Evolutionary conservation across 2,329 filamentous ascomycete genomes (phyloP), one percentile per base, ranked within the genome.

Genomic region (Pyrenophora graminea): DNA sequence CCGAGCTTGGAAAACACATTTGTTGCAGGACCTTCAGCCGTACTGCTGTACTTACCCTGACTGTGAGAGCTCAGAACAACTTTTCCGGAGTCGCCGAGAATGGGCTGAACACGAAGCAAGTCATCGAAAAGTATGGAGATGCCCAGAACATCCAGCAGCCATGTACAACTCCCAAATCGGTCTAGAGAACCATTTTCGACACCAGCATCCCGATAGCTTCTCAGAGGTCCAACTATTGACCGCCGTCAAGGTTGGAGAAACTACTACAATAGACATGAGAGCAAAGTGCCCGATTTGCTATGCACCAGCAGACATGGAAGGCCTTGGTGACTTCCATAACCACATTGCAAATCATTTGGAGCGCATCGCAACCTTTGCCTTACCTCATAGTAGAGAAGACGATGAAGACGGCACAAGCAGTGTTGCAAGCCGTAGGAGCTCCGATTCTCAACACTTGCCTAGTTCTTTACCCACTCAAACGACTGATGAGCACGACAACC

Each of bases 301-400:
- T 25, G 62, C 55, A 3, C 32, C 63, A 6, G 53, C 63, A 13
- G 52, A 64, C 21, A 58, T 56, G 9, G 62, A 67, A 42, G 62
- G 60, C 1, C 48, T 65, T 27, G 62, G 56, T 12, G 54, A 65
- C 13, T 55, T 73, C 3, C 63, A 69, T 13, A 71, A 64, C 44
- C 70, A 73, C 48, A 64, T 74, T 31, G 71, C 71, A 1, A 69
- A 74, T 32, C 70, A 74, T 55, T 51, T 73, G 3, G 70, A 73
- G 51, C 62, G 68, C 6, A 53, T 74, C 8, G 69, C 70, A 34
- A 55, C 66, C 0, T 74, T 74, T 45, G 66, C 71, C 12, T 43
- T 74, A 7, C 70, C 71, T 2, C 66, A 56, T 19, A 56, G 59
- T 18, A 49, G 41, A 1, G 66, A 68, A 48, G 67, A 69, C 32